Base-by-base conservation (phyloP, 2,329 filamentous ascomycete genomes). In the Pseudogymnoascus sp. region DNA sequence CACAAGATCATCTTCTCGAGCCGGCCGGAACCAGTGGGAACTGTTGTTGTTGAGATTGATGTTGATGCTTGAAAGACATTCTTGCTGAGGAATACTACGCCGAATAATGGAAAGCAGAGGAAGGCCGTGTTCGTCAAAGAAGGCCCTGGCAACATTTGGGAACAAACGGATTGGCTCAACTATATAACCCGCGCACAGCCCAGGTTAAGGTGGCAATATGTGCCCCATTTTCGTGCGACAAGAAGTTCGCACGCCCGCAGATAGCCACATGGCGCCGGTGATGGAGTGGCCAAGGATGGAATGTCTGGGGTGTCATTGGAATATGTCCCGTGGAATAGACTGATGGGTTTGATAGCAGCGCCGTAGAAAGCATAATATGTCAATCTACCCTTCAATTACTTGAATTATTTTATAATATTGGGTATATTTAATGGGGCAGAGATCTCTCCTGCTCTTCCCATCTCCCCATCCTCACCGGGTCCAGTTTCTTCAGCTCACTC, bases 1-100 rank as follows among this genome's bases (percentile, higher is more conserved):
- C 89, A 88, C 71, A 97, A 96, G 77, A 77, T 97, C 66, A 76
- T 96, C 50, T 97, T 97, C 74, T 87, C 87, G 16, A 82, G 82
- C 63, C 80, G 93, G 54, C 93, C 93, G 4, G 93, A 97, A 75
- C 93, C 93, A 50, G 89, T 96, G 60, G 84, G 85, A 6, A 32
- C 47, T 12, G 47, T n/a, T 32, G 12, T 54, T 20, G 28, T 32
- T 6, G 47, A 54, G 1, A 9, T 54, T 54, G 47, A 3, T 20
- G 28, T 20, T 20, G 47, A 54, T 32, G 47, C 47, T 54, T 54
- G 47, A 54, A 18, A 20, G 9, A 14, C 16, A 2, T 30, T 32
- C 9, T 30, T 32, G 6, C 5, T 4, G n/a, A 25, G 18, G 47
- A 2, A 18, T 20, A 12, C 5, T 18, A 54, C 47, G 28, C 28